These are phyloP conservation scores for Marasmius tenuissimus DNA, from an alignment of 1,284 basidiomycete genomes.

Conservation along the genomic window DNA sequence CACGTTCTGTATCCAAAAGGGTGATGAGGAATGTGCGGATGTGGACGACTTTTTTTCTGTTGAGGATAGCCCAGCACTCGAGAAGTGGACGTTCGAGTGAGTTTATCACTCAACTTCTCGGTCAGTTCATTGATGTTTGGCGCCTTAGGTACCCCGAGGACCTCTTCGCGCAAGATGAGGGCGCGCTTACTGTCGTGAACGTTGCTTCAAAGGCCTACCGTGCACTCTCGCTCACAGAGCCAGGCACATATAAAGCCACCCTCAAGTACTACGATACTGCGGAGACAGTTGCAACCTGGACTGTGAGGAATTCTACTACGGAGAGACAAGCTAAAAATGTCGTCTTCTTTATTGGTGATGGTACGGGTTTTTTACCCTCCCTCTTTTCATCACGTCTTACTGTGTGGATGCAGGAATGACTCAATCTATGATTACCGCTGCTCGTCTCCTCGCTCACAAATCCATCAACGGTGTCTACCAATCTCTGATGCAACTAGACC, in stretches of 20 bases:
- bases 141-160: constrained; percentile 38
- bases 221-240: constrained; percentile 26
- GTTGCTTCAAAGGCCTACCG: constrained; percentile 44
- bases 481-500: constrained; percentile 43
- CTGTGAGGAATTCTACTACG: constrained; percentile 30
- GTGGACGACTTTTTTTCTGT: constrained; percentile 34
- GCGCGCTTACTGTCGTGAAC: constrained; percentile 31
- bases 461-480: constrained; percentile 45
- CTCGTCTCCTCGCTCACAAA: constrained; percentile 41
- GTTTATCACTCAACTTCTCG: constrained; percentile 13
- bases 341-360: constrained; percentile 41
- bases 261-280: constrained; percentile 30
- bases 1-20: constrained; percentile 35
- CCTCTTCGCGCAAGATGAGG: constrained; percentile 37
- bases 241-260: constrained; percentile 30
- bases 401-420: constrained; percentile 39
- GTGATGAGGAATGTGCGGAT: constrained; percentile 27
- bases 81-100: constrained; percentile 40
- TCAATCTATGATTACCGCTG: constrained; percentile 44
- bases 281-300: constrained; percentile 35
- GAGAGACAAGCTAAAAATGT: constrained; percentile 37
- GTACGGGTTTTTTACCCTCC: constrained; percentile 19
- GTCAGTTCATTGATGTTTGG: background rate
- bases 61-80: constrained; percentile 28
- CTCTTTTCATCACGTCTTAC: background rate